Evolutionary conservation across 768 basidiomycete genomes (phyloP), one percentile per base, ranked within the genome.

Genomic region (Boletus rubroflammeus): DNA sequence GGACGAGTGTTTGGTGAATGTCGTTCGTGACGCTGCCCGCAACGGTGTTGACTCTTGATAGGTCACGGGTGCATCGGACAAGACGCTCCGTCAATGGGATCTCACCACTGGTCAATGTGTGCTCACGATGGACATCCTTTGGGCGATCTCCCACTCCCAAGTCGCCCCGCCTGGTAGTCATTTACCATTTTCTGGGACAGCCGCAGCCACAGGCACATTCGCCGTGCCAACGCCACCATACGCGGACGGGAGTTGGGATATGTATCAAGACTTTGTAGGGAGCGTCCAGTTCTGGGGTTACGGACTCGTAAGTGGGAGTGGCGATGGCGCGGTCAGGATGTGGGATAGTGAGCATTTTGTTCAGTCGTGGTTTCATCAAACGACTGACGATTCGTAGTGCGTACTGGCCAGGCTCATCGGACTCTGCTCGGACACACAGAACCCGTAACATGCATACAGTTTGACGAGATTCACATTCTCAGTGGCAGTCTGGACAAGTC

Each of bases 201-300:
- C 80, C 0, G 80, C 83, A 0, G 77, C 81, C 1, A 76, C 81
- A 14, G 86, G 84, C 40, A 73, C 78, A 19, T 94, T 96, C 66
- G 81, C 86, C 0, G 82, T 93, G 3, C 89, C 91, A 29, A 94
- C 84, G 0, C 93, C 94, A 25, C 90, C 92, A 1, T 90, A 83
- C 58, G 84, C 90, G 0, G 94, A 97, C 67, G 93, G 93, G 6
- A 89, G 83, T 54, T 92, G 90, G 86, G 93, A 96, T 56, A 85
- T 92, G 81, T 97, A 96, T 69, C 85, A 94, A 68, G 95, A 99
- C 70, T 98, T 96, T 67, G 93, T 99, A 8, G 97, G 97, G 3
- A 93, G 90, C 4, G 88, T 98, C 40, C 97, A 98, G 68, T 98
- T 98, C 69, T 98, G 97, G 96, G 95, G 94, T 4, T 96, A 97